phyloP scores from a whole-genome alignment of 1,284 basidiomycete species.

The Fomes fomentarius region DNA sequence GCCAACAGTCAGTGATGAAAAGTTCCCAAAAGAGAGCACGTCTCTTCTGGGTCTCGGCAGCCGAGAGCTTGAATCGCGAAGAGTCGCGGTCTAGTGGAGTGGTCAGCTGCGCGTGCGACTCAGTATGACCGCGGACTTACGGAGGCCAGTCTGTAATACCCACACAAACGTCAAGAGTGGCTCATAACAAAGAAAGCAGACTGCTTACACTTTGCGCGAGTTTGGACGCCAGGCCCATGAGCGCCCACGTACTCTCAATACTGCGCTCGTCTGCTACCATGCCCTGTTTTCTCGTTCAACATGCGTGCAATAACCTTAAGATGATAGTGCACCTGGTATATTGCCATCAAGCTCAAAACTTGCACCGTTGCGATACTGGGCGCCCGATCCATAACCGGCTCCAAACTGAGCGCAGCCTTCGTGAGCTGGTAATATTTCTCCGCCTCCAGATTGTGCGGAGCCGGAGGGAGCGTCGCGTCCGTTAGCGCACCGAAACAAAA shows the following conservation, averaged over 20 bases:
- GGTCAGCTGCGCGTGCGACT: neutral
- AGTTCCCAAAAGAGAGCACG: constrained; percentile 52
- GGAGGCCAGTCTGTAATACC: constrained; percentile 34
- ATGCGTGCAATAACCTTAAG: constrained; percentile 32
- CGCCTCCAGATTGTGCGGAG: constrained; percentile 61
- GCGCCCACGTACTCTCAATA: constrained; percentile 39
- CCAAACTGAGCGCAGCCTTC: constrained; percentile 62
- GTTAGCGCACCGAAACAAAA: constrained; percentile 65
- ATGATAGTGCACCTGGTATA: constrained; percentile 54
- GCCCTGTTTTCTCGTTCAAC: constrained; percentile 37
- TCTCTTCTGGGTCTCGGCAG: constrained; percentile 45
- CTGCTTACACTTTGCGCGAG: constrained; percentile 39
- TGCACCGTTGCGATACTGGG: constrained; percentile 72
- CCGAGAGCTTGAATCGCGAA: constrained; percentile 42
- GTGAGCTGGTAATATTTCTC: constrained; percentile 60
- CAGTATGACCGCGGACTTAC: constrained; percentile 23
- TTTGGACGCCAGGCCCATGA: constrained; percentile 38
- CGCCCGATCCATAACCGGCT: constrained; percentile 66
- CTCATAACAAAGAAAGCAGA: too few relatives aligned
- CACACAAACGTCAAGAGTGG: too few relatives aligned
- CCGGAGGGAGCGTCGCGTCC: constrained; percentile 58
- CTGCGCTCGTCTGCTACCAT: constrained; percentile 40
- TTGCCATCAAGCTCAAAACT: constrained; percentile 64
- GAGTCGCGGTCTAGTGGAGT: constrained; percentile 42
- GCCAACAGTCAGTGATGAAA: constrained; percentile 39